phyloP scores from a whole-genome alignment of 1,284 basidiomycete species.

The Pseudozyma tsukubaensis region DNA sequence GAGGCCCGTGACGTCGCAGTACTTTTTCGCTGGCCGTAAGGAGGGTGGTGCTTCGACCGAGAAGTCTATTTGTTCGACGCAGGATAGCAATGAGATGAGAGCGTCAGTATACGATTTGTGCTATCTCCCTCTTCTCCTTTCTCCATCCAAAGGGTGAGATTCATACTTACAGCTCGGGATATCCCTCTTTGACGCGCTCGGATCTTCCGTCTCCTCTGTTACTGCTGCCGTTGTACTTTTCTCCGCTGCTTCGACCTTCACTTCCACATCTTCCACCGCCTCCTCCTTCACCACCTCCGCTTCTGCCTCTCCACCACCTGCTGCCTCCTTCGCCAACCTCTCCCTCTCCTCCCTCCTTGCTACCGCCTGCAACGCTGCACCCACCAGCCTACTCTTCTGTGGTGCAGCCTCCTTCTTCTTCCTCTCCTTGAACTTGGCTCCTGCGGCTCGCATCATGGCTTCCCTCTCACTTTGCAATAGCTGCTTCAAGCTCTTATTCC shows the following conservation, averaged over 20 bases:
- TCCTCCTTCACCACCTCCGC: neutral
- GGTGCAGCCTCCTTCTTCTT: slow-evolving; percentile 29
- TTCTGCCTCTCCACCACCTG: neutral
- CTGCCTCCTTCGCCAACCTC: slow-evolving; percentile 20
- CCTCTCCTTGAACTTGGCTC: slow-evolving; percentile 40
- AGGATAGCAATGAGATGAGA: neutral
- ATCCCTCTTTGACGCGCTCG: slow-evolving; percentile 24
- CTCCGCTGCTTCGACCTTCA: neutral
- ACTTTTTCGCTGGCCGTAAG: slow-evolving; percentile 79
- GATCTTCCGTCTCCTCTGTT: slow-evolving; percentile 3
- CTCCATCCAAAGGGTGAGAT: neutral
- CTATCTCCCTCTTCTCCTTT: neutral
- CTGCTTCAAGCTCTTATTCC: slow-evolving; percentile 64
- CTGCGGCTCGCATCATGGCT: slow-evolving; percentile 45
- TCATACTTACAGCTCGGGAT: slow-evolving; percentile 34
- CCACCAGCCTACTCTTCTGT: slow-evolving; percentile 32
- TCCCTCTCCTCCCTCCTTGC: slow-evolving; percentile 40
- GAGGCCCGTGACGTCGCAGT: slow-evolving; percentile 87
- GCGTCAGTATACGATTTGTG: neutral
- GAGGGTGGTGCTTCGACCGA: slow-evolving; percentile 88
- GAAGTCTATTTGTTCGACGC: neutral
- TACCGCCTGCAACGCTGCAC: slow-evolving; percentile 43
- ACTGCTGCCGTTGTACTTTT: neutral
- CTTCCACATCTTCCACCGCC: slow-evolving; percentile 2
- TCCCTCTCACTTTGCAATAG: slow-evolving; percentile 59